Conservation (phyloP, 164 flowering plant species). For the Berberis vulgaris region DNA sequence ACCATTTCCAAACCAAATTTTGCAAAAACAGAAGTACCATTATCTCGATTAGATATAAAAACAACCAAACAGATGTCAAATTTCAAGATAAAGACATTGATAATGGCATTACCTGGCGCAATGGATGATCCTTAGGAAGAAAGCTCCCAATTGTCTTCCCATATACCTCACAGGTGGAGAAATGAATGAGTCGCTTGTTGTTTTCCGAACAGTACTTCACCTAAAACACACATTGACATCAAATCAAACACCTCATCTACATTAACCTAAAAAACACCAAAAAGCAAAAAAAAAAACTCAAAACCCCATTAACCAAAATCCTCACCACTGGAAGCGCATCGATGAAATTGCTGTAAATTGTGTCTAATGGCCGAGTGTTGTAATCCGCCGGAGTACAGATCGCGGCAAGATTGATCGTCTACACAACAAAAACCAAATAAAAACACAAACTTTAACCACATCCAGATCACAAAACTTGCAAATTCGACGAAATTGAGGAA, state of each 20-base stretch:
- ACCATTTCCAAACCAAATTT: no score
- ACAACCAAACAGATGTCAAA: background rate
- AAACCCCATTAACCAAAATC: background rate
- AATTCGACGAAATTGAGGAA: background rate
- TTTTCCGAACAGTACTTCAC: constrained; percentile 96
- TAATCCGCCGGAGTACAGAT: constrained; percentile 88
- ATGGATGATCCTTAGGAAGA: constrained; percentile 84
- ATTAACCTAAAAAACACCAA: background rate
- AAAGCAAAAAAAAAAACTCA: background rate
- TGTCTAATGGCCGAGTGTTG: constrained; percentile 75
- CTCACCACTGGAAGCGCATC: constrained; percentile 84
- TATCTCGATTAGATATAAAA: no score
- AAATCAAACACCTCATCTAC: constrained; percentile 7
- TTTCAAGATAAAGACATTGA: background rate
- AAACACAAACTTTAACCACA: background rate
- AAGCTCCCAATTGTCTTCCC: constrained; percentile 92
- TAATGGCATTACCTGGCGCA: constrained; percentile 53
- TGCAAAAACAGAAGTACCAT: no score
- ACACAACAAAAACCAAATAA: constrained; percentile 7
- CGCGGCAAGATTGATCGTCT: constrained; percentile 81
- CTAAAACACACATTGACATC: constrained; percentile 22
- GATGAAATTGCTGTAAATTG: constrained; percentile 79
- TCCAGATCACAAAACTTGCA: background rate
- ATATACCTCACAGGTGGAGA: constrained; percentile 97
- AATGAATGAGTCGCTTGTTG: constrained; percentile 92